phyloP scores from a whole-genome alignment of 2,329 filamentous ascomycete species.

The Amauroascus verrucosus region DNA sequence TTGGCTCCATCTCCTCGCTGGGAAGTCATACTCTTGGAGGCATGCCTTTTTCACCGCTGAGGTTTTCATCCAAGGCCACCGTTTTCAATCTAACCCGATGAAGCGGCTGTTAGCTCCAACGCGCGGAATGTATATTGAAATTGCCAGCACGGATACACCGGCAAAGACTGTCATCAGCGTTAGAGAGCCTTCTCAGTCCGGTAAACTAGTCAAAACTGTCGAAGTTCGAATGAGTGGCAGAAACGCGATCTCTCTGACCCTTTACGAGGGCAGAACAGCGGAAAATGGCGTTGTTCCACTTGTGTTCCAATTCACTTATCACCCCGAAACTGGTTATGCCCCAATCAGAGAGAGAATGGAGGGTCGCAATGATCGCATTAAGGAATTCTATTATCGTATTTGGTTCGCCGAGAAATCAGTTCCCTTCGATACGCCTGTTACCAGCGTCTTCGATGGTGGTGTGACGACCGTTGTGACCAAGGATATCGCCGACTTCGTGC shows the following conservation, averaged over 20 bases:
- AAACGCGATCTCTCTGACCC: slow-evolving; percentile 73
- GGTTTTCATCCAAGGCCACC: slow-evolving; percentile 86
- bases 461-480: slow-evolving; percentile 77
- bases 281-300: slow-evolving; percentile 72
- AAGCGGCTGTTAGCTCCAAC: slow-evolving; percentile 80
- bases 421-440: slow-evolving; percentile 74
- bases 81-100: slow-evolving; percentile 95
- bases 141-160: slow-evolving; percentile 69
- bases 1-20: slow-evolving; percentile 83
- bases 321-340: slow-evolving; percentile 92
- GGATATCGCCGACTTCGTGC: slow-evolving; percentile 97
- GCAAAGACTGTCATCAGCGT: slow-evolving; percentile 75
- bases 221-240: slow-evolving; percentile 66
- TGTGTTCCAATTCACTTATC: slow-evolving; percentile 81
- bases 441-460: slow-evolving; percentile 82
- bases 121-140: slow-evolving; percentile 80
- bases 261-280: slow-evolving; percentile 88
- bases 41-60: slow-evolving; percentile 91
- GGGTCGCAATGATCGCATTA: slow-evolving; percentile 91
- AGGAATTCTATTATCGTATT: slow-evolving; percentile 96
- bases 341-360: slow-evolving; percentile 96
- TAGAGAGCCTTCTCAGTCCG: slow-evolving; percentile 74
- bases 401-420: slow-evolving; percentile 88
- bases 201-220: slow-evolving; percentile 79
- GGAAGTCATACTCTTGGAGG: slow-evolving; percentile 78